Base-by-base conservation (phyloP, 2,329 filamentous ascomycete genomes). In the Colletotrichum sp. region DNA sequence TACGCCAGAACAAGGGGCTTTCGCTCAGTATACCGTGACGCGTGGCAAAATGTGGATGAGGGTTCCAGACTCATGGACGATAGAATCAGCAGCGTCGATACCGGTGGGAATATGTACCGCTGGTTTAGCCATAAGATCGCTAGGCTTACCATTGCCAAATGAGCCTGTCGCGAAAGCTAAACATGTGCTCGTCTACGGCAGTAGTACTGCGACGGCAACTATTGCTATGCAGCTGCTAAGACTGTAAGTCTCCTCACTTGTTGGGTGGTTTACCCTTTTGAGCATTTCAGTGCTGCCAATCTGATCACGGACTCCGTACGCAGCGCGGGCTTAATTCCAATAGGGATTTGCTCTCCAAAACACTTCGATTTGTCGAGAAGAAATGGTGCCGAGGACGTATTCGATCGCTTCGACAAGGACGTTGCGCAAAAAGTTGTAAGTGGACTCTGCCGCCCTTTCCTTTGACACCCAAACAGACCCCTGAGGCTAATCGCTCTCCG, bases 381-480 rank as follows among this genome's bases (percentile, higher is more conserved):
- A 1, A 60, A 69, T 13, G 67, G 67, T 30, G 67, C 67, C 2
- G 1, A 30, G 12, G 34, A 22, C 13, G 26, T 69, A 6, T 69
- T 90, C 77, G 87, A 91, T 80, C 88, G 34, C 8, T 62, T 44
- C 5, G 67, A 60, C 55, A 62, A 60, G 32, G 30, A 62, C 32
- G 30, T 60, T 32, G 34, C 66, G 22, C 30, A 69, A 62, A 26
- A 32, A 2, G 26, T 69, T 44, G 55, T 60, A 69, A 69, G 3
- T n/a, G n/a, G 34, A 60, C 48, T 52, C 28, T 68, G 4, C 15
- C 24, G 15, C 66, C 16, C 48, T 32, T n/a, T 22, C 13, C 9
- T 13, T 4, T 36, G 4, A 16, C 12, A 5, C 26, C 30, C 10
- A 5, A 32, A 6, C 3, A 59, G 22, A 57, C 6, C 24, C 7